A percentile compares a stretch with the other conserved stretches of the same genome.
Evolutionary conservation across 2,329 filamentous ascomycete genomes (phyloP).

Genomic region (Curvularia verruculosa): DNA sequence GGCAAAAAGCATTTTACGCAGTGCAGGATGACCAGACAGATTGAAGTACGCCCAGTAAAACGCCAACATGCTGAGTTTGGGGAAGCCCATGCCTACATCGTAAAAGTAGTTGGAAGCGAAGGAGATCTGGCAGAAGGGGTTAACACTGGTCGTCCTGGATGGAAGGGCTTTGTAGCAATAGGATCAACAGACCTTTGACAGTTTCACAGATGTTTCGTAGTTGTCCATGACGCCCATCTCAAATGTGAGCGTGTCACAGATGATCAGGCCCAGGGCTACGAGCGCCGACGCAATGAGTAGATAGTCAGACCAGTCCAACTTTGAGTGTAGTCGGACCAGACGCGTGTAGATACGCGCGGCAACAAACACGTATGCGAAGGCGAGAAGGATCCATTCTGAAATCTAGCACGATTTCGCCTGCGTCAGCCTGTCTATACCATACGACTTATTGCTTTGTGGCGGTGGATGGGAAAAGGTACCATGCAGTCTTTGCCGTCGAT

Average conservation of each 20-base stretch:
- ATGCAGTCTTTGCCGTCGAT: constrained; percentile 29
- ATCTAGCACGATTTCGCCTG: constrained; percentile 13
- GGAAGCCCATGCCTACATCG: constrained; percentile 34
- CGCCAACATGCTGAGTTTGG: constrained; percentile 34
- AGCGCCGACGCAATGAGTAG: constrained; percentile 24
- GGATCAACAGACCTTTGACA: constrained; percentile 23
- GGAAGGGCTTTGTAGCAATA: no score
- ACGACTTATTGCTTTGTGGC: background rate
- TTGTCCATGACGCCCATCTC: constrained; percentile 24
- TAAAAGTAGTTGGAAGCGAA: constrained; percentile 36
- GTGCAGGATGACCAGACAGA: constrained; percentile 21
- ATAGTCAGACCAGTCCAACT: constrained; percentile 25
- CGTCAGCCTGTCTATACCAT: background rate
- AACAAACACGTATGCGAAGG: constrained; percentile 26
- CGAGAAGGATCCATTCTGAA: constrained; percentile 29
- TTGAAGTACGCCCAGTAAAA: constrained; percentile 35
- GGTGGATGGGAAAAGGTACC: constrained; percentile 5
- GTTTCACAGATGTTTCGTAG: constrained; percentile 23
- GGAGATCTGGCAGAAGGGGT: constrained; percentile 19
- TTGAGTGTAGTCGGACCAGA: constrained; percentile 22
- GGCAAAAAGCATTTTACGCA: constrained; percentile 31
- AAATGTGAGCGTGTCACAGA: constrained; percentile 22
- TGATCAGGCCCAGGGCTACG: constrained; percentile 19
- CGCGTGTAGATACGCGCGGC: constrained; percentile 21
- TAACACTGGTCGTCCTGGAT: background rate